A percentile compares a stretch with the other conserved stretches of the same genome.
Evolutionary conservation across 2,329 filamentous ascomycete species (phyloP).

Genomic region (Dactylellina cionopaga): DNA sequence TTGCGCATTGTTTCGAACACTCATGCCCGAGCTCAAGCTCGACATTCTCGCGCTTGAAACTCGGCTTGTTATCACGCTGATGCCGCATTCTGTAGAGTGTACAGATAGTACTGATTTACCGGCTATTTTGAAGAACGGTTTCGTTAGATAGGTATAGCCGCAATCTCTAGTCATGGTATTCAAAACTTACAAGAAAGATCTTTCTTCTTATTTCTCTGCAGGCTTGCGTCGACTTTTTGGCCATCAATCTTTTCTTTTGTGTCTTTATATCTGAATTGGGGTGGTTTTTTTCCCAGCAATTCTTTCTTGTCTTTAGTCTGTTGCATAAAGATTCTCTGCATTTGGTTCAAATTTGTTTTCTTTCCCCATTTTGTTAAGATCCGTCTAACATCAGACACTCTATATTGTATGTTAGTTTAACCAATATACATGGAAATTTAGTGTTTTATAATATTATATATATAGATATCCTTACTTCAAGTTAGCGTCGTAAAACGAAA

Average conservation of each 20-base stretch:
- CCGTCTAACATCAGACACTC: slow-evolving; percentile 1
- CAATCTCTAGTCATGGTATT: too few relatives aligned
- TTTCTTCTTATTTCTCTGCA: not conserved
- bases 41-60: not conserved
- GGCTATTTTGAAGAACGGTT: not conserved
- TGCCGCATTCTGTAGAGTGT: slow-evolving; percentile 10
- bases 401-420: not conserved
- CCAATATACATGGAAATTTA: not conserved
- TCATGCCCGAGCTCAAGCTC: not conserved
- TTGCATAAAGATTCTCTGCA: not conserved
- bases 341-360: slow-evolving; percentile 1
- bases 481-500: not conserved
- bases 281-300: not conserved
- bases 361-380: slow-evolving; percentile 3
- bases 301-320: not conserved
- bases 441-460: too few relatives aligned
- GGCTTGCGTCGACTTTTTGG: not conserved
- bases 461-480: slow-evolving; percentile 2
- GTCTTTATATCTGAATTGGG: not conserved
- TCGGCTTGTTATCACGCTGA: not conserved
- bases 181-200: slow-evolving; percentile 9
- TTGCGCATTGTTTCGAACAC: not conserved
- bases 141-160: too few relatives aligned
- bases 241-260: not conserved
- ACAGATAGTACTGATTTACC: not conserved